Evolutionary conservation across 177 flowering plant species (phyloP), one percentile per base, ranked within the genome.

Genomic region (Vitis hybrid): DNA sequence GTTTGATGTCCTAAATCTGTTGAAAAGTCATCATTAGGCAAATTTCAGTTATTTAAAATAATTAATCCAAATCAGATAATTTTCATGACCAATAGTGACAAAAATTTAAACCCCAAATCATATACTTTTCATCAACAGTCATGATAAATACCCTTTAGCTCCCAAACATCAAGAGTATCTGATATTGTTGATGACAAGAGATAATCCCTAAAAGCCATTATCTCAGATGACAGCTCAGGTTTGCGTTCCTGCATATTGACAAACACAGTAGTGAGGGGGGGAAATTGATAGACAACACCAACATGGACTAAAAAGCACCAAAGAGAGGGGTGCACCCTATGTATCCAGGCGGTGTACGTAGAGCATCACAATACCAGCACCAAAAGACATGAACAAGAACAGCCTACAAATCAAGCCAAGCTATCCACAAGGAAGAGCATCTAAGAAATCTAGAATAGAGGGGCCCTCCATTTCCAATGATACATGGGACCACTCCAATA

Each of bases 1-100:
- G 98, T 90, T 85, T 96, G 99, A 77, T 96, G 98, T 61, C 99
- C 99, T 56, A 96, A 79, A 87, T 96, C 98, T 96, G 91, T 71
- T 16, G 10, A 58, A 65, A 69, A 26, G 65, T 51, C 72, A 62
- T 39, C 39, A 68, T 45, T 12, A 50, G 19, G 31, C 22, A 72
- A 20, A 57, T 56, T 16, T 8, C 19, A 55, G n/a, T 22, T 20
- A 16, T 12, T 26, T 10, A 61, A 12, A 31, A 55, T 53, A 10
- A 18, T 49, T 18, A 56, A 19, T 5, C 39, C 2, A 53, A 39
- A 60, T 13, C 31, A 4, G 6, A 5, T 15, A 9, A 57, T 22
- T 15, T 31, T 9, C 2, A 65, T 26, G 8, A 7, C 45, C 7
- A 39, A 39, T 39, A 39, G 4, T 39, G 45, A 39, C 45, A 39